Evolutionary conservation across 768 basidiomycete species (phyloP), one percentile per base, ranked within the genome.

Genomic region (Lepiota brunneoincarnata): DNA sequence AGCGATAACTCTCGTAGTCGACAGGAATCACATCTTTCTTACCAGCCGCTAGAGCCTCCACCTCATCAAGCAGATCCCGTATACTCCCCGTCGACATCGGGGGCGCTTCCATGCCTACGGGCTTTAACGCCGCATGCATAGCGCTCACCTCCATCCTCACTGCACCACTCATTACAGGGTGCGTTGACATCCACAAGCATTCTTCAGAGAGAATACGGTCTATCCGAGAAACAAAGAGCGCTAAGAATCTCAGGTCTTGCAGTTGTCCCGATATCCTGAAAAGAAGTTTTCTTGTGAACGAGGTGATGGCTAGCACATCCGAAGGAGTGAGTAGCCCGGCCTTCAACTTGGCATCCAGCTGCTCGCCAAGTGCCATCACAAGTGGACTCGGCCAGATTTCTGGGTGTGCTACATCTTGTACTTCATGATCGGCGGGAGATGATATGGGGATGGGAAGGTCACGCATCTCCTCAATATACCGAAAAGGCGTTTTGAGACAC

Each of bases 401-500:
- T 0, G 35, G 6, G 11, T 40, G 12, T 12, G 55, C 24, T 50
- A 50, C 61, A 59, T 24, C 37, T 21, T n/a, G 44, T 35, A 36
- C 46, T 26, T 49, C 49, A 5, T 20, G 15, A 7, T 49, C 58
- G 1, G 49, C 15, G 18, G 42, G 18, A 53, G 55, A 18, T 37
- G 39, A 41, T 6, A 59, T 35, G 36, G 62, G 5, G 49, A 63
- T 48, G 56, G 59, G 49, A 18, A 83, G 63, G 0, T 67, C 62
- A 5, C 77, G 66, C 57, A 86, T 68, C 20, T 85, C 85, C 61
- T 97, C 94, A 49, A 96, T 76, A 64, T 96, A 98, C 24, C 83
- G 80, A 65, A 93, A 90, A 0, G 93, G 91, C 2, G 87, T 88
- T 67, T 89, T 92, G 58, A 87, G 64, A 60, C 87, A 93, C 15